Percentiles rank a stretch among this genome's conserved stretches.
These are phyloP conservation scores for Colletotrichum navitas DNA, from an alignment of 2,329 filamentous ascomycete species.

Conservation along the genomic window DNA sequence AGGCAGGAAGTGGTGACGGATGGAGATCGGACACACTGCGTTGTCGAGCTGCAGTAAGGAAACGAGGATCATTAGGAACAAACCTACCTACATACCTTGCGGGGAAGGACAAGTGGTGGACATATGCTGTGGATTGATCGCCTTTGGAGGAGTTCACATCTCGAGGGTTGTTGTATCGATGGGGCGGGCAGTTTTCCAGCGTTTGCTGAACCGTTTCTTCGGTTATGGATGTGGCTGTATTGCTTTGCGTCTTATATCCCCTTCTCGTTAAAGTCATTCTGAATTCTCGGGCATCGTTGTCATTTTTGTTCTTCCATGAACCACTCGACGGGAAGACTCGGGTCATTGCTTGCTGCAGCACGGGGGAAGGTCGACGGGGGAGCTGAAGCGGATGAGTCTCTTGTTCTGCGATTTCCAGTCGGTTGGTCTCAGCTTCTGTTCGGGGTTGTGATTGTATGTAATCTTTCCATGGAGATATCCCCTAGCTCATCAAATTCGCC, in stretches of 20 bases:
- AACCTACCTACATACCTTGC: background rate
- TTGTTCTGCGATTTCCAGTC: background rate
- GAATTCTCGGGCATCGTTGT: background rate
- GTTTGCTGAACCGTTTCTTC: conserved; percentile 9
- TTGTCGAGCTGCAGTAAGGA: conserved; percentile 4
- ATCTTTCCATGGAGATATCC: background rate
- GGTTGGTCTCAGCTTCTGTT: background rate
- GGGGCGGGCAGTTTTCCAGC: conserved; percentile 3
- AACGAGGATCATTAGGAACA: background rate
- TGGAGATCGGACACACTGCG: background rate
- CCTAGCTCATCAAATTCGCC: background rate
- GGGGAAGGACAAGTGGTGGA: background rate
- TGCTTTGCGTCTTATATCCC: conserved; percentile 8
- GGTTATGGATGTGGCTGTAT: conserved; percentile 2
- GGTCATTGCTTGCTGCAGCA: background rate
- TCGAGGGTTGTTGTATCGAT: background rate
- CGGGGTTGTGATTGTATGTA: background rate
- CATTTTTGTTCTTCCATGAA: background rate
- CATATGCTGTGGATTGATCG: conserved; percentile 1
- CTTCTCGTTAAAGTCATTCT: background rate
- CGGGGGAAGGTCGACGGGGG: background rate
- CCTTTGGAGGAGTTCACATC: background rate
- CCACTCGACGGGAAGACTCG: background rate
- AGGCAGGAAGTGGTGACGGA: background rate
- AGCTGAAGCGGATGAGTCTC: background rate